Base-by-base conservation (phyloP, 768 basidiomycete species). In the Auriscalpium vulgare region DNA sequence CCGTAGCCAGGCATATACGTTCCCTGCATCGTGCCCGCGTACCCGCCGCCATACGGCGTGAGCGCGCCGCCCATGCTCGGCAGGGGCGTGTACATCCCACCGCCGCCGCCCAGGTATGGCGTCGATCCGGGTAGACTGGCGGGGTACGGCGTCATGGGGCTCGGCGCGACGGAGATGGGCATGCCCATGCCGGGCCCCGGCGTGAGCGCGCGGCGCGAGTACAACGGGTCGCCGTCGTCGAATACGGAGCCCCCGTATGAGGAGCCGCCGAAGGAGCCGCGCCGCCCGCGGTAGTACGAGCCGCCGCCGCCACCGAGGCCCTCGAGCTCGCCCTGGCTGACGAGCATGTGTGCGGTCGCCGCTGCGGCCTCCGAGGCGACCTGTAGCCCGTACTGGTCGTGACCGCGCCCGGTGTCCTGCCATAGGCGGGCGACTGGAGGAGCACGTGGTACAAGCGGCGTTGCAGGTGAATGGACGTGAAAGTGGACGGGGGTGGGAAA, bases 391-490 rank as follows among this genome's bases (percentile, higher is more conserved):
- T 53, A 54, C 52, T 62, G 61, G 48, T 64, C 71, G 4, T 68
- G 57, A 0, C 70, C 65, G 17, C 78, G 75, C 10, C 72, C 68
- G 10, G 80, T 69, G 58, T 74, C 80, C 43, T 78, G 75, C 66
- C 85, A 74, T 4, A 90, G 68, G 35, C 79, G 77, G 19, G 78
- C 75, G 4, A 80, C 87, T 88, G 59, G 11, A 46, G 37, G 58
- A 61, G 29, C n/a, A 34, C 6, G 10, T 17, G 38, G 55, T 48
- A 48, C 47, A 14, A 48, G 49, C 29, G 60, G 58, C 36, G 19
- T 48, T 52, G 17, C 37, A 48, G 10, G 38, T 17, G 34, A 10
- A 29, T 51, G 34, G 38, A 56, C 17, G 36, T 19, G 46, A 23
- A 43, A 52, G 38, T 29, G 29, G 29, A 29, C 29, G 7, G 5